Evolutionary conservation across 2,329 filamentous ascomycete species (phyloP), one percentile per base, ranked within the genome.

Genomic region (Nothophoma quercina): DNA sequence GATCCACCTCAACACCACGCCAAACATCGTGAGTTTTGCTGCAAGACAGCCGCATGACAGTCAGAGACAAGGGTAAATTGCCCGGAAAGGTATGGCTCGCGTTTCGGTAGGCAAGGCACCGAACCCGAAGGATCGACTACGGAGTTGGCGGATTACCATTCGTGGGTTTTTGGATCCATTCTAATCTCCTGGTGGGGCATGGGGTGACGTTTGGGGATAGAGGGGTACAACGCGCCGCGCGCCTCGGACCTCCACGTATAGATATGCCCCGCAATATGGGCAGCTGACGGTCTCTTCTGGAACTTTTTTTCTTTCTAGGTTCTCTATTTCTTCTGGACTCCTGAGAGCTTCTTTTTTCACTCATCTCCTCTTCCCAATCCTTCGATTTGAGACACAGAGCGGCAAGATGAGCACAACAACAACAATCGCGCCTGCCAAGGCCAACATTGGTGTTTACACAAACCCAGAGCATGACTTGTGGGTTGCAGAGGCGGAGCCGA

Each of bases 381-480:
- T 21, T 35, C 23, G 34, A 49, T 29, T 41, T 41, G 44, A 49
- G 39, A 44, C 51, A 49, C 51, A 50, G 45, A 49, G 45, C 51
- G 40, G 44, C 57, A 63, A 59, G 41, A 73, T 71, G 69, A 69
- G 65, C 54, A 52, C 72, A 29, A 70, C 68, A 12, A 73, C 78
- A 12, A 67, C 75, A 41, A 69, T 78, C 43, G 75, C 78, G 73
- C 78, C 83, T 38, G 79, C 83, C 52, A 95, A 96, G 83, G 79
- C 90, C 51, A 98, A 98, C 78, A 96, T 98, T 72, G 93, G 92
- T 65, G 92, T 98, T 62, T 98, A 89, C 82, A 98, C 93, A 44
- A 96, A 98, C 79, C 91, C 93, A 15, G 85, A 86, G 52, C 93
- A 98, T 74, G 90, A 96, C 55, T 82, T 98, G 45, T 98, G 93